phyloP scores from a whole-genome alignment of 495 filamentous ascomycete species.

The Elaphomyces granulatus region DNA sequence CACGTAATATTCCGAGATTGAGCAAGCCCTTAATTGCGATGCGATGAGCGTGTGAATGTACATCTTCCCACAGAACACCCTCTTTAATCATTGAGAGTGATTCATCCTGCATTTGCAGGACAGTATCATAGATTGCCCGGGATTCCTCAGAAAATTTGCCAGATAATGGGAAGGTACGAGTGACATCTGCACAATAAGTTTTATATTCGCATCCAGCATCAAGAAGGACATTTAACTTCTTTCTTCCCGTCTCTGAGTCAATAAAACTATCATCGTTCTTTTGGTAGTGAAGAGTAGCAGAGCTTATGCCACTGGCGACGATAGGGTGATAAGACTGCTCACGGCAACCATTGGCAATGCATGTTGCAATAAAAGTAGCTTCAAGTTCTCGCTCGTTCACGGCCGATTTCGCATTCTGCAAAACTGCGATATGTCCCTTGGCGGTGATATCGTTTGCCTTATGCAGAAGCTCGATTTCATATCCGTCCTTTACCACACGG shows the following conservation, averaged over 20 bases:
- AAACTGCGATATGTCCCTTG: conserved; percentile 57
- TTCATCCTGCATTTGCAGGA: conserved; percentile 69
- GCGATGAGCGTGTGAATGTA: conserved; percentile 65
- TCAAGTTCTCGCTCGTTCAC: conserved; percentile 74
- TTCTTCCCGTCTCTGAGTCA: conserved; percentile 25
- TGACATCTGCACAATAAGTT: conserved; percentile 79
- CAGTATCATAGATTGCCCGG: conserved; percentile 69
- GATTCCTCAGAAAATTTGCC: conserved; percentile 63
- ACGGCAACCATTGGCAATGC: conserved; percentile 56
- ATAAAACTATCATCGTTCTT: conserved; percentile 53
- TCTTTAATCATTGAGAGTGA: conserved; percentile 61
- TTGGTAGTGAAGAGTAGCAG: conserved; percentile 78
- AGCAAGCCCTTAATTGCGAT: conserved; percentile 70
- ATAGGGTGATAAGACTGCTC: conserved; percentile 80
- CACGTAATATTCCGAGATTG: conserved; percentile 58
- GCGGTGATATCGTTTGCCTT: conserved; percentile 72
- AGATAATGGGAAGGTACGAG: conserved; percentile 71
- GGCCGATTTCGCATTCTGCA: conserved; percentile 47
- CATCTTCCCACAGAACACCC: conserved; percentile 70
- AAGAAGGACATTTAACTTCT: conserved; percentile 60
- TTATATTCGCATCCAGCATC: conserved; percentile 74
- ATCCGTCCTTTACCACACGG: conserved; percentile 70
- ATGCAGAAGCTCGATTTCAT: conserved; percentile 68
- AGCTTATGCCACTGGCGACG: conserved; percentile 59
- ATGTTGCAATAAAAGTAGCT: conserved; percentile 58